Evolutionary conservation across 2,329 filamentous ascomycete species (phyloP).

Genomic region (Chrysoporthe austroafricana): DNA sequence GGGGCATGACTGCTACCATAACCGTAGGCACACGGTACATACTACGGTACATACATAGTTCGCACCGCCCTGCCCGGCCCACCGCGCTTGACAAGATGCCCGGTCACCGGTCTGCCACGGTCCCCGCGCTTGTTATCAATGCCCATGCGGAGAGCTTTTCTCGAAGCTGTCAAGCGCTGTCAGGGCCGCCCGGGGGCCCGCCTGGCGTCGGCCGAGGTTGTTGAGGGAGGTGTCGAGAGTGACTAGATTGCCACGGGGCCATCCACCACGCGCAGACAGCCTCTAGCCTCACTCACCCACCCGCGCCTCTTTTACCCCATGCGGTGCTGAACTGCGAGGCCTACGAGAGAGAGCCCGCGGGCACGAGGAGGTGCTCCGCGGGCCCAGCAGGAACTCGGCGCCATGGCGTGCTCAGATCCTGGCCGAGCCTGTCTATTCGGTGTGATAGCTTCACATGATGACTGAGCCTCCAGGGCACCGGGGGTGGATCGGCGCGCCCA

Average conservation of each 20-base stretch:
- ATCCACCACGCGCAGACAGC: not conserved
- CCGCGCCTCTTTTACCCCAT: not conserved
- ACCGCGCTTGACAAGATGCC: slow-evolving; percentile 6
- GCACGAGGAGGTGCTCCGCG: not conserved
- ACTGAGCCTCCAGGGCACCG: not conserved
- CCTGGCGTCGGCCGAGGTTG: slow-evolving; percentile 6
- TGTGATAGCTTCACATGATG: not conserved
- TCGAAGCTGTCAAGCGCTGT: slow-evolving; percentile 8
- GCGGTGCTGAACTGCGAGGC: not conserved
- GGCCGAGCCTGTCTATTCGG: not conserved
- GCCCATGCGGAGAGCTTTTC: not conserved
- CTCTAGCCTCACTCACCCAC: not conserved
- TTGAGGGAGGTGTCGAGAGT: too few species aligned
- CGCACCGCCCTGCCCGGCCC: not conserved
- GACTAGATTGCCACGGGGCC: too few species aligned
- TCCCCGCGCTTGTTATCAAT: slow-evolving; percentile 1
- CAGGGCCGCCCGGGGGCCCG: not conserved
- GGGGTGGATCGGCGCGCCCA: not conserved
- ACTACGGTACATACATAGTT: not conserved
- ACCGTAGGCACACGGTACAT: too few species aligned
- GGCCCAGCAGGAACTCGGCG: not conserved
- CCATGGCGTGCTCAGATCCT: slow-evolving; percentile 6
- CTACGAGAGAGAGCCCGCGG: too few species aligned
- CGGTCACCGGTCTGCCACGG: slow-evolving; percentile 1
- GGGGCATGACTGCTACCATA: not conserved